Conservation (phyloP, 768 basidiomycete genomes). For the Termitomyces sp. region DNA sequence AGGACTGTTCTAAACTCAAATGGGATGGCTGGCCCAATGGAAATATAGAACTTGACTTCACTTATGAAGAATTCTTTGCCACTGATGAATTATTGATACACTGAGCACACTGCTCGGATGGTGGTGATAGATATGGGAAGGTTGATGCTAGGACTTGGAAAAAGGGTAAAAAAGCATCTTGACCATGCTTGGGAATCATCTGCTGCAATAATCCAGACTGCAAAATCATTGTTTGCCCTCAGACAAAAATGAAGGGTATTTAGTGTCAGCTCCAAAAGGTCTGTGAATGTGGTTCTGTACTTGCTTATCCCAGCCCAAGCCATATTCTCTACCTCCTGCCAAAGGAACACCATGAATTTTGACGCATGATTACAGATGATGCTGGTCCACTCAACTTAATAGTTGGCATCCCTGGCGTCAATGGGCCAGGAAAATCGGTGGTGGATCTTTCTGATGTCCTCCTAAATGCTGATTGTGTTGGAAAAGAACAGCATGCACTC, state of each 20-base stretch:
- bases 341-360: neutral
- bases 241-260: neutral
- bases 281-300: conserved; percentile 1
- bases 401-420: conserved; percentile 12
- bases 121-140: conserved; percentile 15
- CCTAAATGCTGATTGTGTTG: conserved; percentile 9
- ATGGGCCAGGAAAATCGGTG: conserved; percentile 13
- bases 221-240: neutral
- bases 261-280: neutral
- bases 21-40: too few species aligned
- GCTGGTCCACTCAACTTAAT: conserved; percentile 11
- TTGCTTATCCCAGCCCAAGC: neutral
- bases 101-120: conserved; percentile 13
- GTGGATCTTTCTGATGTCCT: conserved; percentile 15
- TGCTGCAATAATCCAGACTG: neutral
- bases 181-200: neutral
- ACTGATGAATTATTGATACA: conserved; percentile 12
- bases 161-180: neutral
- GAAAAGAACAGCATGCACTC: conserved; percentile 4
- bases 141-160: neutral
- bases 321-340: conserved; percentile 3
- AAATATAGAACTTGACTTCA: too few species aligned
- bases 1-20: too few species aligned
- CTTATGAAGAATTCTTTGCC: too few species aligned
- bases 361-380: neutral